Percentiles rank a stretch among this genome's conserved stretches.
Evolutionary conservation across 345 rosid genomes (phyloP).

Genomic region (Aquilaria malaccensis): DNA sequence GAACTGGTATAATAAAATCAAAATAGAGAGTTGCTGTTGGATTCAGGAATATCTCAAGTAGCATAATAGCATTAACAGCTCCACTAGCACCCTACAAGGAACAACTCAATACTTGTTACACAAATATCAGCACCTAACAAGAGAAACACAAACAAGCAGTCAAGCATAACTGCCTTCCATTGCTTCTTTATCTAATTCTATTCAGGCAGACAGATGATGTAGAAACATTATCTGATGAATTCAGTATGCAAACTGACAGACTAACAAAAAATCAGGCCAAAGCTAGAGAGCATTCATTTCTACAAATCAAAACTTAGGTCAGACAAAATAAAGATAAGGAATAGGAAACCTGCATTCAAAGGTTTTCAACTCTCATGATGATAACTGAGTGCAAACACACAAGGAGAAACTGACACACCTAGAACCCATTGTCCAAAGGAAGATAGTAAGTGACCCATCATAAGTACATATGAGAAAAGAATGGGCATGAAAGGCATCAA

Average conservation of each 20-base stretch:
- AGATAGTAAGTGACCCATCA: too few species aligned
- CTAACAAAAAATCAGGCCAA: too few species aligned
- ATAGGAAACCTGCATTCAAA: too few species aligned
- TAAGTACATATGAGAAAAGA: not conserved
- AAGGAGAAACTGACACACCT: too few species aligned
- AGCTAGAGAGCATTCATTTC: too few species aligned
- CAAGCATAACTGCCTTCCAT: not conserved
- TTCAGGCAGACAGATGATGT: not conserved
- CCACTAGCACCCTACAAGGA: constrained; percentile 75
- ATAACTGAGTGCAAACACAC: too few species aligned
- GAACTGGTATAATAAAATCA: constrained; percentile 72
- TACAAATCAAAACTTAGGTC: too few species aligned
- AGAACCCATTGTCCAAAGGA: too few species aligned
- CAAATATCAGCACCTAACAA: not conserved
- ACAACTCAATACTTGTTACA: constrained; percentile 7
- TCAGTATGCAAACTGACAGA: too few species aligned
- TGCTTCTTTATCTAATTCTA: not conserved
- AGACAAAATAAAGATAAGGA: too few species aligned
- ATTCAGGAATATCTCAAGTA: constrained; percentile 75
- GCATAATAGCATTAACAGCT: constrained; percentile 88
- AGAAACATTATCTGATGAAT: too few species aligned
- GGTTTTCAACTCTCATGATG: too few species aligned
- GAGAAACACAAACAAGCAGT: not conserved
- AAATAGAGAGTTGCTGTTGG: constrained; percentile 68
- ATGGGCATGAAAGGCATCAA: not conserved